Evolutionary conservation across 805 yeast species (phyloP), one percentile per base, ranked within the genome.

Genomic region (Spathaspora passalidarum): DNA sequence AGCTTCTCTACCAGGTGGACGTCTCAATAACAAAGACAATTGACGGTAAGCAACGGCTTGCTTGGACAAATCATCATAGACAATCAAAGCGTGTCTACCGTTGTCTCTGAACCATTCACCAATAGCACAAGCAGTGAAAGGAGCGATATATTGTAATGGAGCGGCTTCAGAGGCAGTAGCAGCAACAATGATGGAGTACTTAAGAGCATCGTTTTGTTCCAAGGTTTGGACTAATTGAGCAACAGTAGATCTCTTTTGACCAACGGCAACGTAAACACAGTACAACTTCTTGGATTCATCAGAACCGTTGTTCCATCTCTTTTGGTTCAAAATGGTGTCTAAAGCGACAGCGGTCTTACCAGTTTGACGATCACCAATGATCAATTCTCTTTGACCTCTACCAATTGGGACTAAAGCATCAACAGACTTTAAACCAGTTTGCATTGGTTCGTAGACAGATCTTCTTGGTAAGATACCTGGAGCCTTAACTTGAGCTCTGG

Each of bases 61-160:
- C 82, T 92, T 92, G 69, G 98, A 92, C 79, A 92, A 84, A 78
- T 92, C 98, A 75, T 92, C 98, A 79, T 80, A 92, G 84, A 89
- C 79, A 75, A 92, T 94, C 79, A 92, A 80, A 63, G 98, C 95
- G 78, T 94, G 98, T 75, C 77, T 88, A 72, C 96, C 97, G 77
- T 92, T 94, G 83, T 94, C 99, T 84, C 99, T 89, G 95, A 94
- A 94, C 99, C 99, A 94, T 82, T 94, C 99, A 81, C 98, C 97
- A 73, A 94, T 91, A 68, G 99, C 96, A 73, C 96, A 86, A 61
- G 91, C 99, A 63, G 99, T 89, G 96, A 94, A 94, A 74, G 99
- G 99, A 81, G 99, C 98, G 73, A 94, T 79, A 82, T 90, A 94
- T 83, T 94, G 99, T 76, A 94, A 82, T 75, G 99, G 99, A 75